A percentile compares a stretch with the other conserved stretches of the same genome.
phyloP scores from a whole-genome alignment of 1,284 basidiomycete species.

The Sporisorium scitamineum region DNA sequence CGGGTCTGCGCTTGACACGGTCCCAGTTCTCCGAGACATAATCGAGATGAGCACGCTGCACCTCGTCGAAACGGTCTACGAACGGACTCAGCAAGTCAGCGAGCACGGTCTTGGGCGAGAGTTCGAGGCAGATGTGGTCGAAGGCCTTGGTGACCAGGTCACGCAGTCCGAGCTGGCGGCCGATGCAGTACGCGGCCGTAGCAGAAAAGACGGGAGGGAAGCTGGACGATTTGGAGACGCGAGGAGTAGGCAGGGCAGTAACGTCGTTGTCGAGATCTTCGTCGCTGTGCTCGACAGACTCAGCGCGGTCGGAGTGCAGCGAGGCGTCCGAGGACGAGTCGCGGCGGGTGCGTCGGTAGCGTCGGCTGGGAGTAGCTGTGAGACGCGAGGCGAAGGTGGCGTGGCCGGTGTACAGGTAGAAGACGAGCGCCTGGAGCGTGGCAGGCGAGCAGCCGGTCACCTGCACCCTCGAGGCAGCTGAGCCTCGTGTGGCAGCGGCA shows the following conservation, averaged over 20 bases:
- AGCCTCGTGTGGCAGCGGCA: conserved; percentile 2
- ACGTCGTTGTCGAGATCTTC: conserved; percentile 10
- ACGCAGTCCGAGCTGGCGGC: conserved; percentile 52
- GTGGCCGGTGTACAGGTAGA: conserved; percentile 61
- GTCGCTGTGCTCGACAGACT: conserved; percentile 21
- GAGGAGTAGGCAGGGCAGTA: not conserved
- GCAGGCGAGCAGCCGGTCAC: conserved; percentile 51
- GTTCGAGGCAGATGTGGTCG: conserved; percentile 49
- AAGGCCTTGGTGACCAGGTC: conserved; percentile 52
- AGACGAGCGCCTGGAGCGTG: conserved; percentile 55
- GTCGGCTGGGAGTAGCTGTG: conserved; percentile 14
- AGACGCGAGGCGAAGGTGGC: conserved; percentile 47
- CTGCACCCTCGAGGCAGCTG: conserved; percentile 27
- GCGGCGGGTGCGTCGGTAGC: conserved; percentile 24
- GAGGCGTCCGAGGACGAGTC: conserved; percentile 18
- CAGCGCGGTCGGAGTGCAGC: conserved; percentile 22
- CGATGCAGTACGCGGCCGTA: conserved; percentile 57
- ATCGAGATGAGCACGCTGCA: conserved; percentile 57
- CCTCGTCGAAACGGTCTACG: conserved; percentile 57
- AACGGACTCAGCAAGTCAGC: conserved; percentile 55
- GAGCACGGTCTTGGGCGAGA: conserved; percentile 51
- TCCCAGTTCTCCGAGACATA: conserved; percentile 56
- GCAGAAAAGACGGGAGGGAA: conserved; percentile 54
- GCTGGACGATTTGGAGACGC: conserved; percentile 31
- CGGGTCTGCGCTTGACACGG: conserved; percentile 54